Conservation (phyloP, 257 asterid genomes). For the Datura wrightii region DNA sequence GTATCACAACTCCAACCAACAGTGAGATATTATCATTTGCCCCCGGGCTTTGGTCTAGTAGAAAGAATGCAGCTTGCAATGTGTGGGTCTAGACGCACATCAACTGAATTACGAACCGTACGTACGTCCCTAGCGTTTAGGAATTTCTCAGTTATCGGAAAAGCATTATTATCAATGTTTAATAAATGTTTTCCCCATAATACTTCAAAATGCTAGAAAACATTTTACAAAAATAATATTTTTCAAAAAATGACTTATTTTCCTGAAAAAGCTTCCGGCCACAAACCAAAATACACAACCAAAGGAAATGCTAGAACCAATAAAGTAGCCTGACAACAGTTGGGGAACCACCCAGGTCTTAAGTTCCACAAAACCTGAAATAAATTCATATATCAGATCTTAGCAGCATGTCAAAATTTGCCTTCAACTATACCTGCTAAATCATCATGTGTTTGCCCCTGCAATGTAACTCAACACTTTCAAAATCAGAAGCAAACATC, state of each 20-base stretch:
- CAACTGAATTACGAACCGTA: background rate
- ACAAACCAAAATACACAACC: background rate
- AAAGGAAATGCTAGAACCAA: background rate
- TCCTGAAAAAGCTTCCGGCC: background rate
- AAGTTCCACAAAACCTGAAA: background rate
- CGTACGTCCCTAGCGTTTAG: background rate
- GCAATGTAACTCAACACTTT: background rate
- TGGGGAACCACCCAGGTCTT: background rate
- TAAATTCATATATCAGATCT: background rate
- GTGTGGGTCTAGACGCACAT: background rate
- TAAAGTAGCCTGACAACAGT: background rate
- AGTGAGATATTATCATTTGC: background rate
- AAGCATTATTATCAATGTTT: background rate
- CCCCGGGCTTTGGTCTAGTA: background rate
- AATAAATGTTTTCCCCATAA: background rate
- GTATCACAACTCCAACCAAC: background rate
- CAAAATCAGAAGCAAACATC: slow-evolving; percentile 10
- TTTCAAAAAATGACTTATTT: background rate
- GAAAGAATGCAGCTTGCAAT: background rate
- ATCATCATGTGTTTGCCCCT: background rate
- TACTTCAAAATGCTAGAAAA: background rate
- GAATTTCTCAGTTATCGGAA: too few species aligned
- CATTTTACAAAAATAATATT: background rate
- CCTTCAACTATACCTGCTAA: background rate
- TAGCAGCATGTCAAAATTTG: background rate